Evolutionary conservation across 805 yeast genomes (phyloP), one percentile per base, ranked within the genome.

Genomic region (Yarrowia yakushimensis): DNA sequence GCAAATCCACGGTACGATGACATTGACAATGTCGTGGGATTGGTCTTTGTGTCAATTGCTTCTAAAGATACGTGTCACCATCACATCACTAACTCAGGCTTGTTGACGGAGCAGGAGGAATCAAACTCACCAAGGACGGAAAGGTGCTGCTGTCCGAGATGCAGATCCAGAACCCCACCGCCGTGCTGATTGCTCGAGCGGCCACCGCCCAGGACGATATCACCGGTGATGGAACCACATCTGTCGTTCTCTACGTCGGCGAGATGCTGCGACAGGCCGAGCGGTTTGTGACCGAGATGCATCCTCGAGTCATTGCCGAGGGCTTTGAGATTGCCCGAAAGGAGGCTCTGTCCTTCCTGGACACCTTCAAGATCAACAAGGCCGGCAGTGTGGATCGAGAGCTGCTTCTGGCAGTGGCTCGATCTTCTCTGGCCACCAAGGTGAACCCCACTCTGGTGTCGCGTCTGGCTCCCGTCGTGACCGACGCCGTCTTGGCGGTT

Each of bases 131-230:
- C 61, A 94, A 94, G 72, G 99, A 94, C 74, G 99, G 99, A 60
- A 92, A 93, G 72, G 97, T 94, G 8, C 78, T 94, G 63, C 79
- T 94, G 64, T 83, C 88, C 41, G 99, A 94, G 73, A 94, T 94
- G 99, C 99, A 94, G 77, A 93, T 93, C 75, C 94, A 88, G 73
- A 85, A 88, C 66, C 96, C 96, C 11, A 88, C 96, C 3, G 96
- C 96, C 0, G 88, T 88, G 34, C 84, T 88, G 88, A 88, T 88
- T 76, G 79, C 99, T 2, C 82, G 98, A 67, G 99, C 98, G 13
- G 99, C 99, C 55, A 85, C 97, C 48, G 97, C 99, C 0, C 99
- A 94, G 76, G 99, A 94, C 74, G 99, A 94, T 75, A 90, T 94
- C 72, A 89, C 98, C n/a, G 99, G 99, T 57, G 99, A 94, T 76